Evolutionary conservation across 2,329 filamentous ascomycete genomes (phyloP).

Genomic region (Aschersonia sp.): DNA sequence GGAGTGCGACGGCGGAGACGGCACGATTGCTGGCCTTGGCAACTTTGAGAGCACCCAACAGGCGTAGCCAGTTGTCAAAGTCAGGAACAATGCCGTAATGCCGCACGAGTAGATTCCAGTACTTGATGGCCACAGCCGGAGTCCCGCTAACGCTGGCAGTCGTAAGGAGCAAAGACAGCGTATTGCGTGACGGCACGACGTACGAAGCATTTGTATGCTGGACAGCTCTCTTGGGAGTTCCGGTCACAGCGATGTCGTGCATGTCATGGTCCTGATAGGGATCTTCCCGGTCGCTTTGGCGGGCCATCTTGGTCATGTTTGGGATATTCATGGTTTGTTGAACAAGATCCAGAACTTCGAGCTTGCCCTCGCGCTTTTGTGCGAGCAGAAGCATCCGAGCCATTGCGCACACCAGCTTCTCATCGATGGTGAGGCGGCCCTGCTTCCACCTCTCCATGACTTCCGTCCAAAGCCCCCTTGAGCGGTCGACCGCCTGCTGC

Average conservation of each 20-base stretch:
- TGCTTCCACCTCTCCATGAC: constrained; percentile 61
- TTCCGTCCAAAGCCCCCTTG: constrained; percentile 67
- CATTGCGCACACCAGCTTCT: constrained; percentile 69
- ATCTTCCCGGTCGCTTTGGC: constrained; percentile 3
- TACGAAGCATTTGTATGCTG: constrained; percentile 13
- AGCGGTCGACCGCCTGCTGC: constrained; percentile 44
- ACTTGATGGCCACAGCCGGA: constrained; percentile 50
- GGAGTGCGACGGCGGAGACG: constrained; percentile 40
- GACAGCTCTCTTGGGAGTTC: constrained; percentile 1
- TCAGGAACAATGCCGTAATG: constrained; percentile 55
- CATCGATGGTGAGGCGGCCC: constrained; percentile 59
- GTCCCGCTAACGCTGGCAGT: constrained; percentile 44
- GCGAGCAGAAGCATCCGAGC: constrained; percentile 60
- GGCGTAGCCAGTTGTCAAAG: constrained; percentile 50
- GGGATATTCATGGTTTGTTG: constrained; percentile 70
- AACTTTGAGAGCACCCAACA: constrained; percentile 51
- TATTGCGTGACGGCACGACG: constrained; percentile 35
- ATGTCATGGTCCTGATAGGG: constrained; percentile 8
- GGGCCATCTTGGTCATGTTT: constrained; percentile 26
- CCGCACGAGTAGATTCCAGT: constrained; percentile 62
- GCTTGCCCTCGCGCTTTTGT: constrained; percentile 41
- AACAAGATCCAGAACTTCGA: constrained; percentile 61
- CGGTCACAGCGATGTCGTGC: constrained; percentile 8
- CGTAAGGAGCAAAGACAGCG: constrained; percentile 55
- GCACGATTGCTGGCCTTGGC: constrained; percentile 51